phyloP scores from a whole-genome alignment of 805 yeast genomes.

The Clavispora vitiphila region DNA sequence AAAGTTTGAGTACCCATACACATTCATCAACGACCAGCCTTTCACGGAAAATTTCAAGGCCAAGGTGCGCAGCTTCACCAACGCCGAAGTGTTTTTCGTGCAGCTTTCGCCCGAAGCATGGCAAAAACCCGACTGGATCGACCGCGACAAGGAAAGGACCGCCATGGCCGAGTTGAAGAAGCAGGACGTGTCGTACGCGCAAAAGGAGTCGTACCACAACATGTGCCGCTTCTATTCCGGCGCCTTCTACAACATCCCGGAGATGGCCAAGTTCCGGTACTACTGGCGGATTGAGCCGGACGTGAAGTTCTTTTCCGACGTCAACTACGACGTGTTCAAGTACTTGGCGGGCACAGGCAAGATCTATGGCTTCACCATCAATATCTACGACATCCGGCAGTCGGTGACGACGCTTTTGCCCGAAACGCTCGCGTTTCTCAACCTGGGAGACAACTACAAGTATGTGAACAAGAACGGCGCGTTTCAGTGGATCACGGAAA shows the following conservation, averaged over 20 bases:
- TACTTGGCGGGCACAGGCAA: conserved; percentile 65
- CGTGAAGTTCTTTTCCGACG: conserved; percentile 60
- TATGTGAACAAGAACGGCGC: conserved; percentile 46
- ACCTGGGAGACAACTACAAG: conserved; percentile 52
- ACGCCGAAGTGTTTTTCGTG: conserved; percentile 33
- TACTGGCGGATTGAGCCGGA: conserved; percentile 82
- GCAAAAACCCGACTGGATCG: conserved; percentile 57
- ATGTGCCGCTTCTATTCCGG: conserved; percentile 81
- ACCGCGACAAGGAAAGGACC: conserved; percentile 34
- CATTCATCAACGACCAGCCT: conserved; percentile 67
- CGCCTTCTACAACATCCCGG: conserved; percentile 58
- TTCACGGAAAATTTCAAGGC: conserved; percentile 56
- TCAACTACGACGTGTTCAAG: conserved; percentile 73
- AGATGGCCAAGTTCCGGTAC: conserved; percentile 55
- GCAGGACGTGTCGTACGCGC: conserved; percentile 57
- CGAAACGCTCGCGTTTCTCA: conserved; percentile 55
- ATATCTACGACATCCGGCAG: conserved; percentile 65
- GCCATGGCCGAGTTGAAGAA: conserved; percentile 37
- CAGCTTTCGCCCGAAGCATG: conserved; percentile 43
- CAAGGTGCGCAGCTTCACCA: conserved; percentile 28
- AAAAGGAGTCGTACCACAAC: conserved; percentile 61
- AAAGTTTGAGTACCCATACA: conserved; percentile 76
- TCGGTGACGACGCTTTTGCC: conserved; percentile 65
- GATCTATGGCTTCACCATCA: conserved; percentile 69
- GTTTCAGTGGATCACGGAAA: conserved; percentile 47